These are phyloP conservation scores for Penicillium vulpinum DNA, from an alignment of 2,329 filamentous ascomycete species.

Conservation along the genomic window DNA sequence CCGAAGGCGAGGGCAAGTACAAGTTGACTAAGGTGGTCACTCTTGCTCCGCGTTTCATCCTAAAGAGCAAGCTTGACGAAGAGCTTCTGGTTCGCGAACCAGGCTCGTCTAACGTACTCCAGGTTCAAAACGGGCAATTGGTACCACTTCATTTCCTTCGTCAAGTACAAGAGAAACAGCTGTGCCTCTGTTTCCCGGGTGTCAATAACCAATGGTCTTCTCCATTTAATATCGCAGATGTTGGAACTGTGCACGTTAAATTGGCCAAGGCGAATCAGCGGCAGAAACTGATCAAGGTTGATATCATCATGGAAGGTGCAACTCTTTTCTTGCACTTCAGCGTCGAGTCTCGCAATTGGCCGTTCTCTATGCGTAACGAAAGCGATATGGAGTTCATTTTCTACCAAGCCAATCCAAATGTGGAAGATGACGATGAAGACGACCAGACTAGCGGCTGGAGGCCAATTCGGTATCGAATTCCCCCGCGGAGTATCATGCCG, in stretches of 20 bases:
- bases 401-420: constrained; percentile 88
- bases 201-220: constrained; percentile 98
- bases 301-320: constrained; percentile 87
- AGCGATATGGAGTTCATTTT: constrained; percentile 97
- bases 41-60: constrained; percentile 84
- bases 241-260: constrained; percentile 91
- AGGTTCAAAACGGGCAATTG: constrained; percentile 73
- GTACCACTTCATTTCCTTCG: constrained; percentile 88
- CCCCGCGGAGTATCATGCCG: constrained; percentile 95
- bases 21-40: constrained; percentile 96
- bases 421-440: constrained; percentile 87
- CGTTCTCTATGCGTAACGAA: constrained; percentile 97
- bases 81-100: constrained; percentile 88
- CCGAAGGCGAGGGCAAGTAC: constrained; percentile 94
- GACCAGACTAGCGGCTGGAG: constrained; percentile 82
- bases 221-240: constrained; percentile 93
- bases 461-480: constrained; percentile 86
- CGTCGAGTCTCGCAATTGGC: constrained; percentile 92
- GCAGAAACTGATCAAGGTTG: constrained; percentile 81
- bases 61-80: constrained; percentile 90
- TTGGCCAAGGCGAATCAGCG: constrained; percentile 86
- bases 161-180: constrained; percentile 77
- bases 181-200: constrained; percentile 89
- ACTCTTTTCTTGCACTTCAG: constrained; percentile 92
- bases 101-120: constrained; percentile 81